Percentiles rank a stretch among this genome's conserved stretches.
phyloP scores from a whole-genome alignment of 768 basidiomycete genomes.

The Amyloporia xantha region DNA sequence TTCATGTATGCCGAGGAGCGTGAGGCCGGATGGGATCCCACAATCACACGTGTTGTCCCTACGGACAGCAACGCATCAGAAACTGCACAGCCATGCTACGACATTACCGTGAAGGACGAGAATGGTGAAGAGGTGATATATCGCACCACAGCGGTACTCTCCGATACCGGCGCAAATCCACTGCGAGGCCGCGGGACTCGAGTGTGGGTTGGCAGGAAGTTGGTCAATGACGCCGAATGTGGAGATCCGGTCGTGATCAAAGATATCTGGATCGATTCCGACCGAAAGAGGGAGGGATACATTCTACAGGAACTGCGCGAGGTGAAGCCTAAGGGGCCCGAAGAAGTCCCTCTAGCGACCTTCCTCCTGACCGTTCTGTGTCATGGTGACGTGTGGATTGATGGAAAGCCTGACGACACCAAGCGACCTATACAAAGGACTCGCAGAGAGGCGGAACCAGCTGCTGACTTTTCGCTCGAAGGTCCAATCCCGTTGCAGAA shows the following conservation, averaged over 20 bases:
- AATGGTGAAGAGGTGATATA: not conserved
- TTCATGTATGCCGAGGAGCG: too few species aligned
- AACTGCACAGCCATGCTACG: too few species aligned
- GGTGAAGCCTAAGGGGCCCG: not conserved
- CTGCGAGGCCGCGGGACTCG: slow-evolving; percentile 6
- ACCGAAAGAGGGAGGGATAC: not conserved
- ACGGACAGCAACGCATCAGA: too few species aligned
- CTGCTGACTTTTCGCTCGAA: too few species aligned
- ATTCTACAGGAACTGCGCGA: not conserved
- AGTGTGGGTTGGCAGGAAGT: not conserved
- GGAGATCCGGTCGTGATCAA: slow-evolving; percentile 6
- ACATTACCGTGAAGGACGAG: not conserved
- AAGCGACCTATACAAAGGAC: too few species aligned
- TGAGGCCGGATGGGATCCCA: not conserved
- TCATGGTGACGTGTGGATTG: not conserved
- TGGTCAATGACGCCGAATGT: not conserved
- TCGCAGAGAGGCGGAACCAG: too few species aligned
- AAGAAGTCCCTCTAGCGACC: not conserved
- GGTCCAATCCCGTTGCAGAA: too few species aligned
- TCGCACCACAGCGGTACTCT: not conserved
- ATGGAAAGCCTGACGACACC: too few species aligned
- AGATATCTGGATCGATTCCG: slow-evolving; percentile 9
- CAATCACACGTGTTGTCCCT: not conserved
- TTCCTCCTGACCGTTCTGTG: not conserved
- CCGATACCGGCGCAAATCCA: slow-evolving; percentile 1